Percentiles rank a stretch among this genome's conserved stretches.
phyloP scores from a whole-genome alignment of 768 basidiomycete genomes.

The Mycena indigotica region DNA sequence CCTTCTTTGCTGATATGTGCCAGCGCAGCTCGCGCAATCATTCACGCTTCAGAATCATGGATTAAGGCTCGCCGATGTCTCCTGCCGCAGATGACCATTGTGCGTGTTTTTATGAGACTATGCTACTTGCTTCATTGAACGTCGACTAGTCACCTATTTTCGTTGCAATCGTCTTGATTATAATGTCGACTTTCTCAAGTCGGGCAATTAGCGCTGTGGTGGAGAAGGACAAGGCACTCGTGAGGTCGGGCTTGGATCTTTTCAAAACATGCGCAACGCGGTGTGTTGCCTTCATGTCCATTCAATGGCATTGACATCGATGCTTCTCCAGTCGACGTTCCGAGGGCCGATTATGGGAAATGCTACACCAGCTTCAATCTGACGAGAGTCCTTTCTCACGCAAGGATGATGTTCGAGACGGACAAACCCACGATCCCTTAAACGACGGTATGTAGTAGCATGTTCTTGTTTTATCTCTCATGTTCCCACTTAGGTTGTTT shows the following conservation, averaged over 20 bases:
- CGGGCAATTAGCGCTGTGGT: neutral
- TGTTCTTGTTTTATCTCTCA: neutral
- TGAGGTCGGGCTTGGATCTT: neutral
- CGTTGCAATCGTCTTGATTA: constrained; percentile 1
- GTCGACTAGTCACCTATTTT: neutral
- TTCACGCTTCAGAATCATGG: neutral
- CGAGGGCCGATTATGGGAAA: constrained; percentile 3
- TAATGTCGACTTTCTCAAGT: neutral
- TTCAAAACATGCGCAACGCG: neutral
- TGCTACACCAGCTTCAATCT: neutral
- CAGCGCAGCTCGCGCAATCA: neutral
- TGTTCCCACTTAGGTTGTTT: neutral
- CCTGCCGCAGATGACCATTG: neutral
- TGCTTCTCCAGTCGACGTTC: neutral
- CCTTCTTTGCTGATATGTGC: constrained; percentile 3
- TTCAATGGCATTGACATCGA: neutral
- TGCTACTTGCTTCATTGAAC: neutral
- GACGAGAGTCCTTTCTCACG: neutral
- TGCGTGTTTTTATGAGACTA: neutral
- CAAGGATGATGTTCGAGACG: neutral
- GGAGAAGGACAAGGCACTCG: neutral
- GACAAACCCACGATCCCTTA: neutral
- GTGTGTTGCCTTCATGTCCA: neutral
- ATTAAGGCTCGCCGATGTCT: neutral
- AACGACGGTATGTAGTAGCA: neutral